phyloP scores from a whole-genome alignment of 2,329 filamentous ascomycete genomes.

The Neospermospora avenae region DNA sequence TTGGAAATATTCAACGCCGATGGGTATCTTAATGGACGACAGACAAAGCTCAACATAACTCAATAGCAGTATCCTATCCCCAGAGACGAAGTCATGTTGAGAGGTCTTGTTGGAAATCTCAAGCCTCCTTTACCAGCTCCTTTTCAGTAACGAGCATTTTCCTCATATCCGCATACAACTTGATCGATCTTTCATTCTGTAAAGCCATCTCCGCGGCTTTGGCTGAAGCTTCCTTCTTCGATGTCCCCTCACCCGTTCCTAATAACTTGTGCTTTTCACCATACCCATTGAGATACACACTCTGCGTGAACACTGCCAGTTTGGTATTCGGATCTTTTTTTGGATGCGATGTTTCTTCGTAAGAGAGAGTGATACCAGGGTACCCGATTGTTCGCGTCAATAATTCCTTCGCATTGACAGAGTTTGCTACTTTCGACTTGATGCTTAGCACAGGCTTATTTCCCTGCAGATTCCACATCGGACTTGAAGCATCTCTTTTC shows the following conservation, averaged over 20 bases:
- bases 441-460: slow-evolving; percentile 9
- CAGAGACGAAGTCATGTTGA: not conserved
- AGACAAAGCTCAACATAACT: not conserved
- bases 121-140: slow-evolving; percentile 26
- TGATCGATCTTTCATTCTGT: slow-evolving; percentile 59
- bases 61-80: not conserved
- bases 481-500: slow-evolving; percentile 24
- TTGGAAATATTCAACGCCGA: not conserved
- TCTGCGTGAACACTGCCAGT: slow-evolving; percentile 59
- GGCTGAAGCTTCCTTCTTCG: slow-evolving; percentile 66
- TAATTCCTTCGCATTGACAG: slow-evolving; percentile 49
- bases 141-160: slow-evolving; percentile 42
- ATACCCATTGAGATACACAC: slow-evolving; percentile 64
- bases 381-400: slow-evolving; percentile 51
- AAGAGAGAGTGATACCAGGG: slow-evolving; percentile 55
- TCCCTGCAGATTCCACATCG: slow-evolving; percentile 31
- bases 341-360: slow-evolving; percentile 53
- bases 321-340: slow-evolving; percentile 52
- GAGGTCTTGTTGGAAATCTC: slow-evolving; percentile 6
- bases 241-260: slow-evolving; percentile 60
- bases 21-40: not conserved
- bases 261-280: slow-evolving; percentile 61
- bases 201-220: slow-evolving; percentile 64
- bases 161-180: slow-evolving; percentile 45
- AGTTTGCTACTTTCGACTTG: slow-evolving; percentile 1